A percentile compares a stretch with the other conserved stretches of the same genome.
Conservation (phyloP, 129 eudicot species). For the Logfia minima region DNA sequence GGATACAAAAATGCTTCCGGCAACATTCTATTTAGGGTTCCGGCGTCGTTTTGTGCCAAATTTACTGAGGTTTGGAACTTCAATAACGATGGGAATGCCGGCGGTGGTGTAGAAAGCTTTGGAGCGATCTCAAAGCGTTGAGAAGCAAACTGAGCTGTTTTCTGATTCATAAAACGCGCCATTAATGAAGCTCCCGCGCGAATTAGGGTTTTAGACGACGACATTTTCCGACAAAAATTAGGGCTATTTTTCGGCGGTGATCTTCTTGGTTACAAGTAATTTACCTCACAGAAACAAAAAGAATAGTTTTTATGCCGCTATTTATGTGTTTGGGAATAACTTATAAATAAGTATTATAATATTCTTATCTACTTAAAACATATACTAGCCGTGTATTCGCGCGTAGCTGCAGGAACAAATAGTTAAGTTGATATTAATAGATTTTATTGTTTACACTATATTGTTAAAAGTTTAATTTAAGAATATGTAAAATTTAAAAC, state of each 20-base stretch:
- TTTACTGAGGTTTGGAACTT: constrained; percentile 20
- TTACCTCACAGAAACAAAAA: neutral
- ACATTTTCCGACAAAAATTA: constrained; percentile 4
- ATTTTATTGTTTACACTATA: no score
- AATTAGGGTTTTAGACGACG: constrained; percentile 51
- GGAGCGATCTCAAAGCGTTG: neutral
- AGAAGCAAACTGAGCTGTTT: constrained; percentile 13
- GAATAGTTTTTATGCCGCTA: no score
- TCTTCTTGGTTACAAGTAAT: neutral
- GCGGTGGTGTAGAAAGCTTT: constrained; percentile 31
- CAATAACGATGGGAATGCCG: constrained; percentile 23
- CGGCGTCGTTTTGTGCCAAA: constrained; percentile 36
- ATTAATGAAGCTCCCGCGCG: constrained; percentile 37
- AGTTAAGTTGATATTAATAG: no score
- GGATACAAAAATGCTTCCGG: constrained; percentile 43
- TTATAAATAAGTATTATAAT: no score
- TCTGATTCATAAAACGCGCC: constrained; percentile 2
- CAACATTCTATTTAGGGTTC: constrained; percentile 21
- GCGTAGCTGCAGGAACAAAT: no score
- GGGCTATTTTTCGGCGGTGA: neutral
- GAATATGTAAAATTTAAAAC: no score
- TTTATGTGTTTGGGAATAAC: no score
- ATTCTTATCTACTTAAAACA: no score
- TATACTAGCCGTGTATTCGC: no score
- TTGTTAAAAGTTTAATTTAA: no score